A percentile compares a stretch with the other conserved stretches of the same genome.
Conservation (phyloP, 108 stramenopile species). For the Poteriospumella lacustris region DNA sequence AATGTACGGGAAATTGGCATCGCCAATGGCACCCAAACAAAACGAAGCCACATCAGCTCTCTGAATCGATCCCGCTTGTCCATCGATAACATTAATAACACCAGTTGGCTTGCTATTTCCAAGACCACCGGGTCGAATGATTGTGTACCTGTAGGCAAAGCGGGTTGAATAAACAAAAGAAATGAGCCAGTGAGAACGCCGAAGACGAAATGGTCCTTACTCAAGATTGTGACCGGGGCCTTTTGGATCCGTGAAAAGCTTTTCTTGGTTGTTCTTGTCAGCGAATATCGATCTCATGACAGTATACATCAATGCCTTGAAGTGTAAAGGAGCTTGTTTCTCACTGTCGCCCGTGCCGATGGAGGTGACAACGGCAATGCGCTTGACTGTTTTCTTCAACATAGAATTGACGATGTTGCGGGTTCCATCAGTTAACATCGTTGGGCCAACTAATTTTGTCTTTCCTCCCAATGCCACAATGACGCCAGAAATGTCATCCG, state of each 20-base stretch:
- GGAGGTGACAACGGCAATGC: constrained; percentile 83
- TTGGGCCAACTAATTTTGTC: constrained; percentile 76
- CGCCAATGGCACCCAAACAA: constrained; percentile 79
- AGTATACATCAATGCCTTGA: constrained; percentile 81
- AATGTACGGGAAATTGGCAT: constrained; percentile 83
- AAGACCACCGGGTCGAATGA: constrained; percentile 90
- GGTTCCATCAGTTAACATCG: constrained; percentile 90
- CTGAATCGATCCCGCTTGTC: constrained; percentile 84
- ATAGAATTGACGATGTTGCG: constrained; percentile 77
- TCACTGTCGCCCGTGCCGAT: constrained; percentile 93
- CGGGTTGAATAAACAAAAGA: not conserved
- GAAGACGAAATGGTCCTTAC: constrained; percentile 32
- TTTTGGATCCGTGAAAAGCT: constrained; percentile 63
- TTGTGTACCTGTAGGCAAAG: constrained; percentile 49
- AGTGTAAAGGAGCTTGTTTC: constrained; percentile 61
- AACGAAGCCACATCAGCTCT: constrained; percentile 94
- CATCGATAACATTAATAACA: constrained; percentile 90
- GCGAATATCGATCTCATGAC: constrained; percentile 88
- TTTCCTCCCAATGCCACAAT: constrained; percentile 90
- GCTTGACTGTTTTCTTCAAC: constrained; percentile 81
- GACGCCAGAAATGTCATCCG: constrained; percentile 72
- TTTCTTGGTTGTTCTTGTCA: constrained; percentile 96
- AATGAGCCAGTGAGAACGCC: not conserved
- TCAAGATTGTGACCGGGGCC: constrained; percentile 64
- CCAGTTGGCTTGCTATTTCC: constrained; percentile 92